phyloP scores from a whole-genome alignment of 1,139 yeast species.

The Geotrichum klebahnii region DNA sequence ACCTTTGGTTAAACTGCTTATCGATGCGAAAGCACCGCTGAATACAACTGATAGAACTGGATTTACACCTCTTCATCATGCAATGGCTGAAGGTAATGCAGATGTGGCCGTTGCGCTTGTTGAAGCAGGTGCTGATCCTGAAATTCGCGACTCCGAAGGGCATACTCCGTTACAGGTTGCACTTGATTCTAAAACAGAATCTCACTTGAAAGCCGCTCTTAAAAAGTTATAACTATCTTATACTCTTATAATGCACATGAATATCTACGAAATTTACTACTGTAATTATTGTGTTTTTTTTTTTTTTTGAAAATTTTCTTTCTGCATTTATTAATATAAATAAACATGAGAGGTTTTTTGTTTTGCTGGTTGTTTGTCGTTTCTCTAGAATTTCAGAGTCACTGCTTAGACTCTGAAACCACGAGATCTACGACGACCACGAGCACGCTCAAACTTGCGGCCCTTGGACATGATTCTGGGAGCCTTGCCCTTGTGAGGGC shows the following conservation, averaged over 20 bases:
- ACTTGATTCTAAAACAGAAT: conserved; percentile 48
- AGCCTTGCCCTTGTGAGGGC: conserved; percentile 99
- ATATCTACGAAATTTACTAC: too few relatives aligned
- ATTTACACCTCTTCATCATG: conserved; percentile 88
- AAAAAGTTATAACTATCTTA: not conserved
- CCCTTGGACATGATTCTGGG: conserved; percentile 97
- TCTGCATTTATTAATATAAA: conserved; percentile 7
- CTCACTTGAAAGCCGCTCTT: not conserved
- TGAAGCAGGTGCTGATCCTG: conserved; percentile 61
- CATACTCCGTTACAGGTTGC: conserved; percentile 58
- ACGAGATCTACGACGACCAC: conserved; percentile 99
- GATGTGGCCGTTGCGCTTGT: conserved; percentile 66
- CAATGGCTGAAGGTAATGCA: conserved; percentile 85
- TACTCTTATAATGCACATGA: not conserved
- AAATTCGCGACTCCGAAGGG: conserved; percentile 50
- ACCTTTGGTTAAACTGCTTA: conserved; percentile 49
- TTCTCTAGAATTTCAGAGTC: conserved; percentile 5
- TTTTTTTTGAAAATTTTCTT: not conserved
- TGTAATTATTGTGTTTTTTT: too few relatives aligned
- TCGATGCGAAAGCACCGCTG: conserved; percentile 56
- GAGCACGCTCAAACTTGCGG: conserved; percentile 99
- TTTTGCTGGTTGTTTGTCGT: not conserved
- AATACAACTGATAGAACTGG: conserved; percentile 68
- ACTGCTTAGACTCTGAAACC: conserved; percentile 99
- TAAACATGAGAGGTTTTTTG: conserved; percentile 6